Evolutionary conservation across 257 asterid genomes (phyloP).

Genomic region (Mentha longifolia): DNA sequence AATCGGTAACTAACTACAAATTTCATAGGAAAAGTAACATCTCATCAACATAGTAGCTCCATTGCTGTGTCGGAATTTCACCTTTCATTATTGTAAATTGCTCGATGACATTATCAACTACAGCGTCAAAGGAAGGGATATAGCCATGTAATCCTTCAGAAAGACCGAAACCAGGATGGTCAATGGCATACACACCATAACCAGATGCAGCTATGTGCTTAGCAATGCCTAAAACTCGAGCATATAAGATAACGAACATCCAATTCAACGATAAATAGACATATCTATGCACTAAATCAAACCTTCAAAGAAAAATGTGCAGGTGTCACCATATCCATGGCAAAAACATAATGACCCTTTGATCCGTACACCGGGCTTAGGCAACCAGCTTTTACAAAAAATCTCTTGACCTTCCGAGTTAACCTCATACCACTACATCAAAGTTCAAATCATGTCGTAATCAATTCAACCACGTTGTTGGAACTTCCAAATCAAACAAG

Average conservation of each 20-base stretch:
- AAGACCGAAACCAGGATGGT: constrained; percentile 98
- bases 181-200: constrained; percentile 91
- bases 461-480: constrained; percentile 3
- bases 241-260: not conserved
- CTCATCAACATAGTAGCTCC: not conserved
- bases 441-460: not conserved
- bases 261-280: not conserved
- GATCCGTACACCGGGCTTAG: constrained; percentile 82
- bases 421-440: constrained; percentile 83
- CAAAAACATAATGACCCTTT: constrained; percentile 91
- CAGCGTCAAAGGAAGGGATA: constrained; percentile 71
- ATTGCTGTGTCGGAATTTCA: constrained; percentile 19
- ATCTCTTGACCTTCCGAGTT: constrained; percentile 83
- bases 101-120: constrained; percentile 86
- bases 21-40: not conserved
- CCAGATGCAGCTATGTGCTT: constrained; percentile 89
- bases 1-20: not conserved
- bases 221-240: constrained; percentile 75
- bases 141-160: constrained; percentile 97
- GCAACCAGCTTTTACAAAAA: constrained; percentile 97
- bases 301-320: constrained; percentile 99
- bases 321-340: constrained; percentile 98
- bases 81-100: constrained; percentile 80
- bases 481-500: constrained; percentile 9
- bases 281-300: not conserved